Conservation (phyloP, 441 rosid species). For the Theobroma grandiflorum region DNA sequence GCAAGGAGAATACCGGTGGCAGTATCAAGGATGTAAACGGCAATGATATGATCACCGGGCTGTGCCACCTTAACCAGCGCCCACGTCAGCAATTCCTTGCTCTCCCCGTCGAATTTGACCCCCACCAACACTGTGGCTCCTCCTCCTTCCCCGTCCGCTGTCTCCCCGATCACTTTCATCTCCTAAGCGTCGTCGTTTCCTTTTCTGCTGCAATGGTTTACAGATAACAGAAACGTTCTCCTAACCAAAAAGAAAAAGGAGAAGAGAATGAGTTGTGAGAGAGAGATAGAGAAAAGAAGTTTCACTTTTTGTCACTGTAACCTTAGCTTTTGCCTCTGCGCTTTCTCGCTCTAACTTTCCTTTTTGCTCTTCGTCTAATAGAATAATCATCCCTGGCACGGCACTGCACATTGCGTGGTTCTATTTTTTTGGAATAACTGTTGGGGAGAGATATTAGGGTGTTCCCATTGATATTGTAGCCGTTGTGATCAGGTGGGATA, state of each 20-base stretch:
- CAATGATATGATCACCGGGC: slow-evolving; percentile 89
- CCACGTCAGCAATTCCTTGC: slow-evolving; percentile 87
- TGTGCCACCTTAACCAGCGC: slow-evolving; percentile 77
- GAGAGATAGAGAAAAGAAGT: neutral
- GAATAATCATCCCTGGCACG: too few species aligned
- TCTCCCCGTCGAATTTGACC: slow-evolving; percentile 72
- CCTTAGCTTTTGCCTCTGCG: neutral
- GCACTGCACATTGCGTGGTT: neutral
- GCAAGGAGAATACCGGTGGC: slow-evolving; percentile 47
- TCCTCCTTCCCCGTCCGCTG: slow-evolving; percentile 35
- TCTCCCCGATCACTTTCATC: slow-evolving; percentile 50
- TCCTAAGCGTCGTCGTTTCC: slow-evolving; percentile 23
- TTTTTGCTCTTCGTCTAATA: neutral
- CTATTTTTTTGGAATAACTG: neutral
- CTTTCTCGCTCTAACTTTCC: too few species aligned
- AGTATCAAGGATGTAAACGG: slow-evolving; percentile 81
- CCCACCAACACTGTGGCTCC: slow-evolving; percentile 74
- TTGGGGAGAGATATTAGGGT: neutral
- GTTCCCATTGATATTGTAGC: neutral
- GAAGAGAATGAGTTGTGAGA: neutral
- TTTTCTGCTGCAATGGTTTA: slow-evolving; percentile 7
- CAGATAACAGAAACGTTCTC: neutral
- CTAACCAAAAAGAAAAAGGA: neutral
- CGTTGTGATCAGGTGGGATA: neutral
- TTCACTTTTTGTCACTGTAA: neutral